Percentiles rank a stretch among this genome's conserved stretches.
Evolutionary conservation across 345 rosid genomes (phyloP).

Genomic region (Citrus mangshanensis): DNA sequence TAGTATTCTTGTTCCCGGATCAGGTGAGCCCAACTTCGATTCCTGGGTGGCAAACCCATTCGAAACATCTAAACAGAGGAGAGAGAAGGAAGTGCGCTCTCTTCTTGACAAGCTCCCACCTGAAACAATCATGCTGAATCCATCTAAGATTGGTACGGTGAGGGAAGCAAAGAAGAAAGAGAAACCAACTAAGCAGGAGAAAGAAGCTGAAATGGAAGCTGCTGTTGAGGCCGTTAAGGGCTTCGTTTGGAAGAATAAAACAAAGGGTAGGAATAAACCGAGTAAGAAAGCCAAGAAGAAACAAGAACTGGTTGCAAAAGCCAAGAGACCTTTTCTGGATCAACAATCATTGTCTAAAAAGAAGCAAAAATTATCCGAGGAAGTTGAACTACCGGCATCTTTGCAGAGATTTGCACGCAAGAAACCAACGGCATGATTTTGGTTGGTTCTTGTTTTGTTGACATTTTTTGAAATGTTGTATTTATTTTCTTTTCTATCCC

Average conservation of each 20-base stretch:
- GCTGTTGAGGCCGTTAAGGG: slow-evolving; percentile 62
- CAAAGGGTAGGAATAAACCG: slow-evolving; percentile 81
- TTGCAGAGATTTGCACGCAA: slow-evolving; percentile 57
- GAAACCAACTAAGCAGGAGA: slow-evolving; percentile 52
- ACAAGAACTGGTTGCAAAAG: slow-evolving; percentile 45
- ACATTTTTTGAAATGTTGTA: not conserved
- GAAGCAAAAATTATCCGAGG: slow-evolving; percentile 55
- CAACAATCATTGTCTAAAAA: slow-evolving; percentile 36
- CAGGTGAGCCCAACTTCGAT: slow-evolving; percentile 96
- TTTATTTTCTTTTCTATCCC: not conserved
- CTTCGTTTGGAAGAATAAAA: slow-evolving; percentile 55
- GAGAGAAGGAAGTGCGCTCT: slow-evolving; percentile 78
- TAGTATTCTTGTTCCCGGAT: slow-evolving; percentile 79
- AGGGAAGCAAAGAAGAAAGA: slow-evolving; percentile 52
- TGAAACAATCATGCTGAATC: slow-evolving; percentile 85
- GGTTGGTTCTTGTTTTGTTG: not conserved
- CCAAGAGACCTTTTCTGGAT: slow-evolving; percentile 71
- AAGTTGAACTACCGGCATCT: slow-evolving; percentile 45
- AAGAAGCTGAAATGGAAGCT: slow-evolving; percentile 61
- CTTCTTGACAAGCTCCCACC: slow-evolving; percentile 97
- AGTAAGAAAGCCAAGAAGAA: slow-evolving; percentile 67
- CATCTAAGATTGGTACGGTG: slow-evolving; percentile 80
- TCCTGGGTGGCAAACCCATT: slow-evolving; percentile 93
- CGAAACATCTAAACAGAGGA: slow-evolving; percentile 79
- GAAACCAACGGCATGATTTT: slow-evolving; percentile 9